phyloP scores from a whole-genome alignment of 805 yeast species.

The Schwanniomyces polymorphus region DNA sequence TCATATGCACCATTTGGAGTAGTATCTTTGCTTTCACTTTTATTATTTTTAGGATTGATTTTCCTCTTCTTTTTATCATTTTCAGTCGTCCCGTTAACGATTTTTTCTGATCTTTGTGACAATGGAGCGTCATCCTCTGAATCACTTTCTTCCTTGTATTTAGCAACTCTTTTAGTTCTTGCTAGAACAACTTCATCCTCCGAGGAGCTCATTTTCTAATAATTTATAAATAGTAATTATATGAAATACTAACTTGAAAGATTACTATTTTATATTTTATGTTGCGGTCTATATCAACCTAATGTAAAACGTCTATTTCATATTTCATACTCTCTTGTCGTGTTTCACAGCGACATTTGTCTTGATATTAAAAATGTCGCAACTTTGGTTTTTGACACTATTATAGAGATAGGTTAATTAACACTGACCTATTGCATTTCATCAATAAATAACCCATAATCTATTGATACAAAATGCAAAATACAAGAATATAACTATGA shows the following conservation, averaged over 20 bases:
- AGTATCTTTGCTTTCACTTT: neutral
- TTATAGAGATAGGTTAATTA: neutral
- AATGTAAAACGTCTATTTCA: neutral
- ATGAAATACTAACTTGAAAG: neutral
- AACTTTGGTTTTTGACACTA: neutral
- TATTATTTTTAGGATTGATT: neutral
- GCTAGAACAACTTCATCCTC: conserved; percentile 22
- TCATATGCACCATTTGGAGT: neutral
- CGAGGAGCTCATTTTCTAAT: conserved; percentile 16
- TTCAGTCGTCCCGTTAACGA: neutral
- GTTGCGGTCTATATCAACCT: neutral
- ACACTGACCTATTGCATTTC: too few species aligned
- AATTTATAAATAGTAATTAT: neutral
- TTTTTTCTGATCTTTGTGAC: conserved; percentile 2
- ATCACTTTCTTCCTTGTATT: conserved; percentile 7
- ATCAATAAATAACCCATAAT: too few species aligned
- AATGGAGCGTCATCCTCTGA: conserved; percentile 11
- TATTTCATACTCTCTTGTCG: neutral
- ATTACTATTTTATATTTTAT: neutral
- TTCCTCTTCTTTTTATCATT: conserved; percentile 2
- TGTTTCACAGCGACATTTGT: neutral
- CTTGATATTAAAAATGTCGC: conserved; percentile 1
- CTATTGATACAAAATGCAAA: too few species aligned
- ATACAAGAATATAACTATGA: too few species aligned
- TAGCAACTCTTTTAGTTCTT: conserved; percentile 11